Conservation (phyloP, 306 rosid species). For the Styphnolobium japonicum region DNA sequence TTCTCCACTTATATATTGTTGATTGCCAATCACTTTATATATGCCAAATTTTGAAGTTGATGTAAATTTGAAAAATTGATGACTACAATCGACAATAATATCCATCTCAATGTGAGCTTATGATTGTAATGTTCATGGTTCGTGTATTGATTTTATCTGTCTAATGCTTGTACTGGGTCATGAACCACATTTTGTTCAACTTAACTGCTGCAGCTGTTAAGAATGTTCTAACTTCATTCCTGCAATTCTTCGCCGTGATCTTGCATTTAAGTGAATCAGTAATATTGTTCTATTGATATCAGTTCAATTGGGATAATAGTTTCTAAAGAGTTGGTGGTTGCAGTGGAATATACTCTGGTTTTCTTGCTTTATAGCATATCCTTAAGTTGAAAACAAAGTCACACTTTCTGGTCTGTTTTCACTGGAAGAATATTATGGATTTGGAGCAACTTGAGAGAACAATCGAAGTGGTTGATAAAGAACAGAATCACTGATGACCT, state of each 20-base stretch:
- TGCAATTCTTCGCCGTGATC: too few species aligned
- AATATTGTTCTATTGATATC: neutral
- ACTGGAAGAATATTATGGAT: too few species aligned
- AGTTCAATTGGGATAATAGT: too few species aligned
- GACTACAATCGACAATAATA: conserved; percentile 33
- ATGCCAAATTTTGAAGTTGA: conserved; percentile 25
- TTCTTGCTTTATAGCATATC: too few species aligned
- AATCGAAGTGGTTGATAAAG: conserved; percentile 33
- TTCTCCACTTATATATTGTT: conserved; percentile 72
- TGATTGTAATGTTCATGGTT: conserved; percentile 4
- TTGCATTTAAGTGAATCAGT: too few species aligned
- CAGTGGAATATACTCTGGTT: too few species aligned
- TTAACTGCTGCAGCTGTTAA: neutral
- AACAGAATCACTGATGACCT: conserved; percentile 29
- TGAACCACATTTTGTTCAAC: neutral
- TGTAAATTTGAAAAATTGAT: conserved; percentile 37
- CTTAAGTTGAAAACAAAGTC: too few species aligned
- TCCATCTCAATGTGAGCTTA: conserved; percentile 1
- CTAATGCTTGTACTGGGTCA: neutral
- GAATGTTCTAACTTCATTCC: neutral
- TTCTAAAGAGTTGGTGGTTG: too few species aligned
- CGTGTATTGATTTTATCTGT: neutral
- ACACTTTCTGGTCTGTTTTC: too few species aligned
- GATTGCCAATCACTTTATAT: conserved; percentile 19
- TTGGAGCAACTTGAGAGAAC: conserved; percentile 28